A percentile compares a stretch with the other conserved stretches of the same genome.
phyloP scores from a whole-genome alignment of 2,329 filamentous ascomycete genomes.

The Nemania sp. region DNA sequence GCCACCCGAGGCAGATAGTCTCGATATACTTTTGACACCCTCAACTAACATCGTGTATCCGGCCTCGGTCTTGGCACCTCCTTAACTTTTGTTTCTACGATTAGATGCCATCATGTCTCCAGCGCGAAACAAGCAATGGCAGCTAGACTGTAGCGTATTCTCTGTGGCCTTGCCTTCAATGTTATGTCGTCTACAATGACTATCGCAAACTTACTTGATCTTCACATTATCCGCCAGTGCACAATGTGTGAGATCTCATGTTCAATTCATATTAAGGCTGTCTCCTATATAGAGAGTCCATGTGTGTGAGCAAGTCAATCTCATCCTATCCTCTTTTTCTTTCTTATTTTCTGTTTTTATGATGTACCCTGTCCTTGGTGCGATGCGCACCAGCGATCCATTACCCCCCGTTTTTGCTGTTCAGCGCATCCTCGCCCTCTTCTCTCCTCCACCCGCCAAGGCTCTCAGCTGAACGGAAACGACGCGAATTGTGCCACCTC shows the following conservation, averaged over 20 bases:
- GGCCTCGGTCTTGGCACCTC: not conserved
- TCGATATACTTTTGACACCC: too few relatives aligned
- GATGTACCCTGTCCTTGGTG: not conserved
- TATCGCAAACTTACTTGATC: not conserved
- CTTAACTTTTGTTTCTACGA: not conserved
- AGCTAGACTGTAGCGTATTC: not conserved
- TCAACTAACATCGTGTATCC: constrained; percentile 10
- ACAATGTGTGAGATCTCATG: not conserved
- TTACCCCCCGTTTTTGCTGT: not conserved
- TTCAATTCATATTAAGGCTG: not conserved
- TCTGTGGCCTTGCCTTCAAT: not conserved
- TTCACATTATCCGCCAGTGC: not conserved
- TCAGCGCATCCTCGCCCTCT: constrained; percentile 12
- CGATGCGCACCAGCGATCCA: not conserved
- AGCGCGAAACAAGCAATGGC: not conserved
- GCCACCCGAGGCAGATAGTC: too few relatives aligned
- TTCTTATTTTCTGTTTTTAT: not conserved
- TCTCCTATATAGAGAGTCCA: not conserved
- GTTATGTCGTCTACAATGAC: not conserved
- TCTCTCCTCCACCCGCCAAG: not conserved
- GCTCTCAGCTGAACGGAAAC: not conserved
- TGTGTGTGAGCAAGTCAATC: not conserved
- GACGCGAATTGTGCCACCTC: not conserved
- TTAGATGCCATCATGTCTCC: not conserved
- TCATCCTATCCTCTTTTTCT: not conserved